Evolutionary conservation across 805 yeast species (phyloP).

Genomic region (Candida piceae): DNA sequence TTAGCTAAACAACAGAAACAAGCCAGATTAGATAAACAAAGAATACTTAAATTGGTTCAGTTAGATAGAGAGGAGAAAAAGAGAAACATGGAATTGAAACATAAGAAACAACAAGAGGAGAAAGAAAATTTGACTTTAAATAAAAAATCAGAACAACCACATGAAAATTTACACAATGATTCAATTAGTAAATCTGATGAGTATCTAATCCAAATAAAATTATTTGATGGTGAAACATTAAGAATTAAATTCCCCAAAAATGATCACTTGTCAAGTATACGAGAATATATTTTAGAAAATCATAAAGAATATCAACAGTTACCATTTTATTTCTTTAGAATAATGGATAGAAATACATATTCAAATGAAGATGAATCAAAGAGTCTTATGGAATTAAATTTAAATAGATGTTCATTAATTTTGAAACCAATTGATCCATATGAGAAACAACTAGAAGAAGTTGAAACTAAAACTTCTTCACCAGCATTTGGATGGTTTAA

Average conservation of each 20-base stretch:
- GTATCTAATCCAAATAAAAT: conserved; percentile 43
- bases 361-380: conserved; percentile 55
- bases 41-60: conserved; percentile 48
- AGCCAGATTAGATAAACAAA: conserved; percentile 46
- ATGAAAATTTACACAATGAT: conserved; percentile 21
- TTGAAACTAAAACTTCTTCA: conserved; percentile 8
- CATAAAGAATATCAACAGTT: conserved; percentile 42
- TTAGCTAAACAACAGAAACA: conserved; percentile 30
- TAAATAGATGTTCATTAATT: conserved; percentile 67
- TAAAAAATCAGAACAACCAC: too few species aligned
- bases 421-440: conserved; percentile 50
- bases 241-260: conserved; percentile 43
- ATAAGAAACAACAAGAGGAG: conserved; percentile 3
- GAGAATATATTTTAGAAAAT: conserved; percentile 53
- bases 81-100: conserved; percentile 3
- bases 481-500: conserved; percentile 23
- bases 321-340: conserved; percentile 47
- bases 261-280: conserved; percentile 49
- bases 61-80: conserved; percentile 38
- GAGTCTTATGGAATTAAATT: conserved; percentile 47
- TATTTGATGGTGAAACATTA: conserved; percentile 61
- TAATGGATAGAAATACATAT: conserved; percentile 60
- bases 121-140: too few species aligned
- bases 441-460: conserved; percentile 11
- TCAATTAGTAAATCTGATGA: conserved; percentile 34